A percentile compares a stretch with the other conserved stretches of the same genome.
Evolutionary conservation across 2,329 filamentous ascomycete species (phyloP).

Genomic region (Colletotrichum magnum): DNA sequence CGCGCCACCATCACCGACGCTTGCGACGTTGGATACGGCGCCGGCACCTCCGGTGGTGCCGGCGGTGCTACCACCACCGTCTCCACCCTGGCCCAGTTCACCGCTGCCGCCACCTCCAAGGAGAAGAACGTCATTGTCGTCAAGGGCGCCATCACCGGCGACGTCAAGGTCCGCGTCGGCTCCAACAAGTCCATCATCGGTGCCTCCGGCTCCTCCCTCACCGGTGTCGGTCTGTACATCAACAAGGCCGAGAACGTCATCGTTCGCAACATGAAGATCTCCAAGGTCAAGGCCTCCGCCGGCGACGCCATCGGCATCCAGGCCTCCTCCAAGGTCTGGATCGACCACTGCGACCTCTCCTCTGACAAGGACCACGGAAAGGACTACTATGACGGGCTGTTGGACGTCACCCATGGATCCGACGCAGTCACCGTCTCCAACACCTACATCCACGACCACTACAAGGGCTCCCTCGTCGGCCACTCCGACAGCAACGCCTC

Average conservation of each 20-base stretch:
- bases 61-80: conserved; percentile 67
- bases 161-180: conserved; percentile 55
- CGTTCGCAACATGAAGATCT: conserved; percentile 72
- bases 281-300: conserved; percentile 67
- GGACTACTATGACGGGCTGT: conserved; percentile 78
- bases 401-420: conserved; percentile 74
- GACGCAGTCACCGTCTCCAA: conserved; percentile 71
- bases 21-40: conserved; percentile 53
- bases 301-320: conserved; percentile 74
- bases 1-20: conserved; percentile 53
- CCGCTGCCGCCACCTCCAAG: conserved; percentile 60
- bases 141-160: conserved; percentile 56
- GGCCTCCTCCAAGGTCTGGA: conserved; percentile 71
- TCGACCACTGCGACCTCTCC: conserved; percentile 77
- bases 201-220: conserved; percentile 53
- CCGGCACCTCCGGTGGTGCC: conserved; percentile 65
- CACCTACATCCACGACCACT: conserved; percentile 59
- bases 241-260: conserved; percentile 71
- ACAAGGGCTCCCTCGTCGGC: conserved; percentile 72
- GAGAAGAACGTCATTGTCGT: conserved; percentile 58
- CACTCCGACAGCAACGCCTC: conserved; percentile 70
- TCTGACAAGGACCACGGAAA: conserved; percentile 73
- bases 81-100: conserved; percentile 62
- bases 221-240: conserved; percentile 66
- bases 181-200: conserved; percentile 64